Conservation (phyloP, 192 early-diverging fungal species). For the Coemansia nantahalensis region DNA sequence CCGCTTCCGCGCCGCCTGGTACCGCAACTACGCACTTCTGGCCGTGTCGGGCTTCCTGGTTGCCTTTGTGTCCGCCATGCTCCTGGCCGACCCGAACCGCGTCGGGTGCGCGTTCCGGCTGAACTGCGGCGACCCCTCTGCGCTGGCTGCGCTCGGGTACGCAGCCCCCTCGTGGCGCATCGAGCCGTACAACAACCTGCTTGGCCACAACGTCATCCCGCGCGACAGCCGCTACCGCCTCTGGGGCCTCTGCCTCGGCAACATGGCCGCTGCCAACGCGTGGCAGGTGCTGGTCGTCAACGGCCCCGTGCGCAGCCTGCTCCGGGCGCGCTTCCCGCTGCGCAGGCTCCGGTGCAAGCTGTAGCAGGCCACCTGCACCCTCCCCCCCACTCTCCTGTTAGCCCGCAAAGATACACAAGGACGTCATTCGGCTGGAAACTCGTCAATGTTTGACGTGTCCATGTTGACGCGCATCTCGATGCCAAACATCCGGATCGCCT, state of each 20-base stretch:
- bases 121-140: slow-evolving; percentile 62
- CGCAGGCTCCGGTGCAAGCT: slow-evolving; percentile 41
- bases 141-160: slow-evolving; percentile 41
- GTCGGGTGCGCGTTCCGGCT: slow-evolving; percentile 62
- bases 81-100: slow-evolving; percentile 61
- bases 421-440: too few species aligned
- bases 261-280: slow-evolving; percentile 32
- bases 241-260: slow-evolving; percentile 54
- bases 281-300: slow-evolving; percentile 54
- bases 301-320: slow-evolving; percentile 44
- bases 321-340: slow-evolving; percentile 26
- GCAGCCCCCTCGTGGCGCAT: slow-evolving; percentile 32
- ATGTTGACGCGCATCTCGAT: slow-evolving; percentile 49
- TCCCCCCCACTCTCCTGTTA: too few species aligned
- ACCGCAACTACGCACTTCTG: slow-evolving; percentile 58
- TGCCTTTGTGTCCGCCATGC: slow-evolving; percentile 53
- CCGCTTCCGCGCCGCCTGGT: slow-evolving; percentile 59
- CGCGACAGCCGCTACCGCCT: slow-evolving; percentile 49
- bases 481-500: slow-evolving; percentile 38
- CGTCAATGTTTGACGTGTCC: slow-evolving; percentile 40
- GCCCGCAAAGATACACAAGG: too few species aligned
- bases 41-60: slow-evolving; percentile 53
- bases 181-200: slow-evolving; percentile 43
- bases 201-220: slow-evolving; percentile 63
- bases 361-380: too few species aligned